Evolutionary conservation across 2,329 filamentous ascomycete species (phyloP).

Genomic region (Fusarium virguliforme): DNA sequence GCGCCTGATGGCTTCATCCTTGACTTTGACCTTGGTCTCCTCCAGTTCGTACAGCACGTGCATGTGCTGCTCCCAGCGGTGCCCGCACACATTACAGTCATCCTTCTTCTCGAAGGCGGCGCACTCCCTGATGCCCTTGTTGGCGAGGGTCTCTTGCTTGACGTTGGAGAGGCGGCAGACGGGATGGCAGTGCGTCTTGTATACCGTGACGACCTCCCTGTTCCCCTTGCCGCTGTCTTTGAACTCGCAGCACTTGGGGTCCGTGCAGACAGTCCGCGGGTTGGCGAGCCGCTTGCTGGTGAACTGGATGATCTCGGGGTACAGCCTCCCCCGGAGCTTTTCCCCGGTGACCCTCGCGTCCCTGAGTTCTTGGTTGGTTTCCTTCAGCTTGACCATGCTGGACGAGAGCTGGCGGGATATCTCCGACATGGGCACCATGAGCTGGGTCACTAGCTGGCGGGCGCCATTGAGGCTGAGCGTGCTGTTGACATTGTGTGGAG

Average conservation of each 20-base stretch:
- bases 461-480: constrained; percentile 41
- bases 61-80: constrained; percentile 35
- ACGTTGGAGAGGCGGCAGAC: constrained; percentile 31
- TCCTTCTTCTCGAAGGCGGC: constrained; percentile 11
- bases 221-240: constrained; percentile 3
- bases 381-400: constrained; percentile 17
- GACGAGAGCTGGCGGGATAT: constrained; percentile 28
- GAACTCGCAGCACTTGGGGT: constrained; percentile 27
- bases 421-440: constrained; percentile 40
- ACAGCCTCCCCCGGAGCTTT: constrained; percentile 12
- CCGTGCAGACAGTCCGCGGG: constrained; percentile 37
- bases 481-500: constrained; percentile 40
- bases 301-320: constrained; percentile 18
- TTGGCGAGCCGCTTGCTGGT: constrained; percentile 2
- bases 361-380: constrained; percentile 16
- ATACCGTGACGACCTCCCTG: constrained; percentile 14
- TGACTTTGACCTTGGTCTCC: constrained; percentile 11
- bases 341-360: constrained; percentile 3
- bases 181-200: constrained; percentile 39
- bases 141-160: background rate
- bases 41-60: constrained; percentile 29
- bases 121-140: constrained; percentile 16
- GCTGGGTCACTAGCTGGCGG: constrained; percentile 15
- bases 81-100: constrained; percentile 10
- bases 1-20: constrained; percentile 25